Conservation (phyloP, 257 asterid species). For the Solanum arcanum region DNA sequence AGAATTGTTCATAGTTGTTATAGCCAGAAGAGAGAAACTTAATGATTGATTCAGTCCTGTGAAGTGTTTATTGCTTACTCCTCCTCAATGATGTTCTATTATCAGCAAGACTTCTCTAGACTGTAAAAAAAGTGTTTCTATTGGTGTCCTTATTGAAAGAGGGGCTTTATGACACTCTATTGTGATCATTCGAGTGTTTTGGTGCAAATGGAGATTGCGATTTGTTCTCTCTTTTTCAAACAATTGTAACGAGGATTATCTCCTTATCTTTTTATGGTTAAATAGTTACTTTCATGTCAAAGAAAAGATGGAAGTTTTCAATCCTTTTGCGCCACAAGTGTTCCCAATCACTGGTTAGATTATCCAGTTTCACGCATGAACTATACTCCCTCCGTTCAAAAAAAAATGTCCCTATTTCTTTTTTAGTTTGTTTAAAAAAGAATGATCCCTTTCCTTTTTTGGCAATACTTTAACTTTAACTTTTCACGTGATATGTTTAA, state of each 20-base stretch:
- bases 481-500: too few relatives aligned
- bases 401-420: too few relatives aligned
- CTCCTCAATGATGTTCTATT: background rate
- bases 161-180: background rate
- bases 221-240: background rate
- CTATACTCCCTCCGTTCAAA: too few relatives aligned
- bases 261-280: background rate
- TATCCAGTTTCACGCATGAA: background rate
- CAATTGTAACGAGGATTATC: background rate
- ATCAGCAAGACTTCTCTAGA: background rate
- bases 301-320: background rate
- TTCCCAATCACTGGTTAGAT: background rate
- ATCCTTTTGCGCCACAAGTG: background rate
- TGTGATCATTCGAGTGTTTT: background rate
- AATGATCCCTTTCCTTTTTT: too few relatives aligned
- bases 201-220: background rate
- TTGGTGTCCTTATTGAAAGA: background rate
- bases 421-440: too few relatives aligned
- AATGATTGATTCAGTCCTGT: background rate
- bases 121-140: background rate
- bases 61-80: background rate
- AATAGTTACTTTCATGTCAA: background rate
- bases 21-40: background rate
- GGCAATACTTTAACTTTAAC: too few relatives aligned
- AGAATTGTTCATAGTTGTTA: background rate